Percentiles rank a stretch among this genome's conserved stretches.
These are phyloP conservation scores for Purpureocillium takamizusanense DNA, from an alignment of 2,329 filamentous ascomycete species.

Conservation along the genomic window DNA sequence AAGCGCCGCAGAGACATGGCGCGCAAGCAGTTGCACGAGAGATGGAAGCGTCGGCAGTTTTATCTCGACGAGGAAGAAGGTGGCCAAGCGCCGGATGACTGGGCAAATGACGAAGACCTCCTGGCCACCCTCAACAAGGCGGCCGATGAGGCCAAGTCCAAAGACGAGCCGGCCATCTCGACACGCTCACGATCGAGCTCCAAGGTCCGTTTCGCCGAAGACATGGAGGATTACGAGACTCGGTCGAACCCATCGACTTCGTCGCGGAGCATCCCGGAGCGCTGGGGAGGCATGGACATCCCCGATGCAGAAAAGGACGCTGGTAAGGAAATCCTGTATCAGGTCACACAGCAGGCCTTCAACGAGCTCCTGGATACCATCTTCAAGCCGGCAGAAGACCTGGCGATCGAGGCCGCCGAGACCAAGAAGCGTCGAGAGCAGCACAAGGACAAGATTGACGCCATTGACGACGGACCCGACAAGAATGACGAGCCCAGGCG, in stretches of 20 bases:
- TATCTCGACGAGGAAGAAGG: slow-evolving; percentile 84
- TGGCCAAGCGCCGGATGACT: slow-evolving; percentile 52
- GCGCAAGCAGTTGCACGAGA: slow-evolving; percentile 51
- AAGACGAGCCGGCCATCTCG: not conserved
- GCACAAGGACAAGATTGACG: slow-evolving; percentile 39
- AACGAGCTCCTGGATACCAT: slow-evolving; percentile 85
- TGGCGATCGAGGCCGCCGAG: slow-evolving; percentile 58
- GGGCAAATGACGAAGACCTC: slow-evolving; percentile 51
- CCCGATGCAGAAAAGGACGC: slow-evolving; percentile 74
- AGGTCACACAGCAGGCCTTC: slow-evolving; percentile 81
- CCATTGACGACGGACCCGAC: slow-evolving; percentile 22
- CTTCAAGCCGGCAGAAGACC: slow-evolving; percentile 72
- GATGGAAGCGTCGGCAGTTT: slow-evolving; percentile 70
- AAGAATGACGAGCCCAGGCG: slow-evolving; percentile 11
- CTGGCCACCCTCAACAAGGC: slow-evolving; percentile 23
- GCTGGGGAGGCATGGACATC: slow-evolving; percentile 71
- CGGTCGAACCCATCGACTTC: slow-evolving; percentile 66
- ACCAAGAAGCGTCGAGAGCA: slow-evolving; percentile 53
- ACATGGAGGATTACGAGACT: slow-evolving; percentile 59
- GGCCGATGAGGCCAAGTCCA: not conserved
- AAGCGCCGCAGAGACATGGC: slow-evolving; percentile 34
- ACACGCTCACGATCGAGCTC: slow-evolving; percentile 59
- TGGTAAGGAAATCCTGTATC: slow-evolving; percentile 81
- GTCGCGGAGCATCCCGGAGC: slow-evolving; percentile 61
- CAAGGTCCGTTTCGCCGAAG: slow-evolving; percentile 69